Conservation (phyloP, 768 basidiomycete genomes). For the Flagelloscypha sp. region DNA sequence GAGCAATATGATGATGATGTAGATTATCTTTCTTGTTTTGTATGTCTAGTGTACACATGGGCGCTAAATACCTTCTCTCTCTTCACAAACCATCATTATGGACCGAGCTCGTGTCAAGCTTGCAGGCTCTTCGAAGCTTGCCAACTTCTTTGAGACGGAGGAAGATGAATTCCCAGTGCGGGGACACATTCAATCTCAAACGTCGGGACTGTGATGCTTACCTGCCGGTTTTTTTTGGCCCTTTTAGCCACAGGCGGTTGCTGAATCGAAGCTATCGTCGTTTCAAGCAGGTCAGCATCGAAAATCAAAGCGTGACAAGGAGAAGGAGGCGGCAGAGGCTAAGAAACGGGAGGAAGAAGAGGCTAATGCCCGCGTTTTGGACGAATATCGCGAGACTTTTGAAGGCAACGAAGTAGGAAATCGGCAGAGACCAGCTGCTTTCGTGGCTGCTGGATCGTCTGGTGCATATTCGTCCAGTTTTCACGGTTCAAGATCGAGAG, state of each 20-base stretch:
- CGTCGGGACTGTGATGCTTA: constrained; percentile 60
- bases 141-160: constrained; percentile 78
- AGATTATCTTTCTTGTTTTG: constrained; percentile 8
- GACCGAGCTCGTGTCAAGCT: constrained; percentile 56
- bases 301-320: constrained; percentile 88
- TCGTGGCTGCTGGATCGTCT: constrained; percentile 53
- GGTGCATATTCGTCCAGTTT: constrained; percentile 40
- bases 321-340: constrained; percentile 85
- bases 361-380: constrained; percentile 68
- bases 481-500: constrained; percentile 16
- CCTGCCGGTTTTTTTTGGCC: constrained; percentile 39
- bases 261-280: constrained; percentile 77
- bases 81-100: constrained; percentile 26
- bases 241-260: constrained; percentile 75
- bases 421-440: constrained; percentile 44
- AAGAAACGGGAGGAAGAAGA: constrained; percentile 82
- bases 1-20: constrained; percentile 62
- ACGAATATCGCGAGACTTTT: constrained; percentile 79
- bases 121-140: constrained; percentile 36
- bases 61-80: neutral
- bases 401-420: constrained; percentile 57
- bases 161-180: constrained; percentile 91
- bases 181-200: constrained; percentile 51
- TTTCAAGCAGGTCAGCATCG: constrained; percentile 80
- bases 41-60: constrained; percentile 1